A percentile compares a stretch with the other conserved stretches of the same genome.
Evolutionary conservation across 139 green algal species (phyloP).

Genomic region (Picochlorum sp.): DNA sequence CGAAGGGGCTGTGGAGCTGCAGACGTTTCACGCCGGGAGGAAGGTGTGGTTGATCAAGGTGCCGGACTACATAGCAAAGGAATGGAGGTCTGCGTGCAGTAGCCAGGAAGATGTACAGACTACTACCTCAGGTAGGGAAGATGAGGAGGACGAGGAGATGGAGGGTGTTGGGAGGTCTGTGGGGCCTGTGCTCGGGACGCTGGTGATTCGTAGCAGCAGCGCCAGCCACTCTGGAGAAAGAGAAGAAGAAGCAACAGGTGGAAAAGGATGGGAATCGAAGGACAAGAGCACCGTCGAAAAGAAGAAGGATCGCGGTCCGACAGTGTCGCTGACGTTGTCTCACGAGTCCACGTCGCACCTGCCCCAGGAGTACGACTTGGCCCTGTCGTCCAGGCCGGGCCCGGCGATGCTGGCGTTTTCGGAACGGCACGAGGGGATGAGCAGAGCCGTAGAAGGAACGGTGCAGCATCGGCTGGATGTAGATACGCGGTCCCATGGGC

Average conservation of each 20-base stretch:
- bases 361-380: slow-evolving; percentile 12
- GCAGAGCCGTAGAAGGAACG: slow-evolving; percentile 20
- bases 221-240: no score
- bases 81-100: slow-evolving; percentile 21
- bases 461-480: slow-evolving; percentile 35
- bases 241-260: no score
- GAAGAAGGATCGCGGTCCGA: neutral
- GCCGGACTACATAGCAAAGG: slow-evolving; percentile 34
- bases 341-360: neutral
- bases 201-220: no score
- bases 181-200: slow-evolving; percentile 15
- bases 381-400: neutral
- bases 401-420: slow-evolving; percentile 23
- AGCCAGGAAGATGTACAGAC: no score
- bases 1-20: neutral
- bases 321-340: neutral
- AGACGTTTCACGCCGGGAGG: neutral
- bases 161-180: slow-evolving; percentile 6
- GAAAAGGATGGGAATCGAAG: no score
- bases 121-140: no score
- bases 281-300: neutral
- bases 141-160: slow-evolving; percentile 3
- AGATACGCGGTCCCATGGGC: no score
- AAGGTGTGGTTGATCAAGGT: slow-evolving; percentile 39
- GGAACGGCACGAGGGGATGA: neutral